A percentile compares a stretch with the other conserved stretches of the same genome.
Conservation (phyloP, 108 stramenopile species). For the Aurantiochytrium sp. region DNA sequence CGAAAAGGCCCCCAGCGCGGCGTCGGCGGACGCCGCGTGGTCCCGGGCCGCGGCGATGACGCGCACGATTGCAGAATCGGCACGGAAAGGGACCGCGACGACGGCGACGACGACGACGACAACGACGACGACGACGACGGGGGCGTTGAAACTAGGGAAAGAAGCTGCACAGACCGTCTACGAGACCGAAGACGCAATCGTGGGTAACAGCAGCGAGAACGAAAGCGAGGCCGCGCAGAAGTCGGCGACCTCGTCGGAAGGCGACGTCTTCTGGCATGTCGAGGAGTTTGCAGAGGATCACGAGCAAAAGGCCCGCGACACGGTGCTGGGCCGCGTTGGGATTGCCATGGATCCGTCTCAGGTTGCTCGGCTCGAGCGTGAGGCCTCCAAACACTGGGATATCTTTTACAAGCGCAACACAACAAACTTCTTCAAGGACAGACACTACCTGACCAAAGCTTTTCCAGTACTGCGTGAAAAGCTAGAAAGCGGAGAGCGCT, state of each 20-base stretch:
- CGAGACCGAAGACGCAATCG: too few species aligned
- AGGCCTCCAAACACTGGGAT: constrained; percentile 39
- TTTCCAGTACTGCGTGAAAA: constrained; percentile 18
- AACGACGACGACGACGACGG: background rate
- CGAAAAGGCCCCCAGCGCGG: too few species aligned
- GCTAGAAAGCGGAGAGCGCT: background rate
- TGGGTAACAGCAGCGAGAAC: too few species aligned
- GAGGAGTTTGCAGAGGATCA: background rate
- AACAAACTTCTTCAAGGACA: constrained; percentile 47
- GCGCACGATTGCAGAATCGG: too few species aligned
- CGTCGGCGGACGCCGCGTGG: too few species aligned
- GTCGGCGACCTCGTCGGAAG: background rate
- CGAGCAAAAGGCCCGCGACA: background rate
- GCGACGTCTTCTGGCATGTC: background rate
- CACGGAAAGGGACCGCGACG: too few species aligned
- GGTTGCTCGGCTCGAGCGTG: background rate
- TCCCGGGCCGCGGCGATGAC: too few species aligned
- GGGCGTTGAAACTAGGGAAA: background rate
- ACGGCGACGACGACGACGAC: background rate
- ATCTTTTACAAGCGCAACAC: constrained; percentile 42
- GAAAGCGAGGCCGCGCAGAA: too few species aligned
- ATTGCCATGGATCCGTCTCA: background rate
- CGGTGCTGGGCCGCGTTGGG: background rate
- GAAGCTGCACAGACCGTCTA: too few species aligned
- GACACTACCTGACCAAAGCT: constrained; percentile 39